Percentiles rank a stretch among this genome's conserved stretches.
phyloP scores from a whole-genome alignment of 2,329 filamentous ascomycete species.

The Aureobasidium vineae region DNA sequence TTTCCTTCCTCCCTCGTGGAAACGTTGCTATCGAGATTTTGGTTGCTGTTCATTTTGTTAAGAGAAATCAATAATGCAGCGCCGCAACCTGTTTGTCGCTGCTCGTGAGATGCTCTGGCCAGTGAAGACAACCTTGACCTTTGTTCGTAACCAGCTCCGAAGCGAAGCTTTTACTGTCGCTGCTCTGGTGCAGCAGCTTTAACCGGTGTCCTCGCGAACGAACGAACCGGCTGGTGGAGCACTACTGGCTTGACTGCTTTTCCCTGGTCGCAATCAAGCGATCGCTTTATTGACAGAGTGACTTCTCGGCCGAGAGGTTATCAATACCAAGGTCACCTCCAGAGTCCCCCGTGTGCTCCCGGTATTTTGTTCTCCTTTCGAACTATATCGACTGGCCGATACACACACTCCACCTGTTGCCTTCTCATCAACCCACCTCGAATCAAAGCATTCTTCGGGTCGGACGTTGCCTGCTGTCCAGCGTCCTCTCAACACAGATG shows the following conservation, averaged over 20 bases:
- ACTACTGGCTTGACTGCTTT: slow-evolving; percentile 1
- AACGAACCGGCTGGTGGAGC: neutral
- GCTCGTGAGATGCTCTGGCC: neutral
- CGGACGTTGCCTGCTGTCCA: neutral
- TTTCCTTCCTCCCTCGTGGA: slow-evolving; percentile 16
- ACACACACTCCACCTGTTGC: neutral
- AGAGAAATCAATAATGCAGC: slow-evolving; percentile 3
- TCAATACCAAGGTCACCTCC: neutral
- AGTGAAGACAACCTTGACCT: neutral
- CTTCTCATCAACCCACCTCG: neutral
- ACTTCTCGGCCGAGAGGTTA: slow-evolving; percentile 5
- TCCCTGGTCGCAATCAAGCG: neutral
- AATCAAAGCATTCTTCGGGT: neutral
- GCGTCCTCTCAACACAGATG: neutral
- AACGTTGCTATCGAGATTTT: slow-evolving; percentile 20
- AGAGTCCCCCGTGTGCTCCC: too few species aligned
- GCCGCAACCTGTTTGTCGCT: neutral
- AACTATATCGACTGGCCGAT: neutral
- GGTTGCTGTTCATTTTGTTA: neutral
- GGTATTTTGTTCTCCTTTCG: neutral
- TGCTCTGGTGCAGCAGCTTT: neutral
- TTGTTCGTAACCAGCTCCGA: neutral
- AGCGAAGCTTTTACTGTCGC: neutral
- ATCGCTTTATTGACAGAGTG: slow-evolving; percentile 1
- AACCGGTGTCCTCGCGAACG: neutral